phyloP scores from a whole-genome alignment of 768 basidiomycete species.

The Auricularia sp. region DNA sequence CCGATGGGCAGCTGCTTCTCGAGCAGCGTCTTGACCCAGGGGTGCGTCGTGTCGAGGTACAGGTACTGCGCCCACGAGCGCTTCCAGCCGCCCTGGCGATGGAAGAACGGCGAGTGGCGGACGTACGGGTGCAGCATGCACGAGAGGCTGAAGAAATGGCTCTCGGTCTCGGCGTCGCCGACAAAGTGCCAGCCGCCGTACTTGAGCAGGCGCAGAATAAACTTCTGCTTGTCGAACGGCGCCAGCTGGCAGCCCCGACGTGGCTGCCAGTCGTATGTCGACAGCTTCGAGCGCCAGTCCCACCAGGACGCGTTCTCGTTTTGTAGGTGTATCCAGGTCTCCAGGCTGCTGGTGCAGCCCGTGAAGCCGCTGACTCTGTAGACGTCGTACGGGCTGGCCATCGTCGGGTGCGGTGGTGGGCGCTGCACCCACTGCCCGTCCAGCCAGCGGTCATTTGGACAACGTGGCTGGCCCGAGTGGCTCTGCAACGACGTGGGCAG shows the following conservation, averaged over 20 bases:
- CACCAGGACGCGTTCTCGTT: constrained; percentile 35
- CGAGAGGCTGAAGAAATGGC: constrained; percentile 64
- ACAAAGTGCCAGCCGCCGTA: constrained; percentile 62
- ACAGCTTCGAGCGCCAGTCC: constrained; percentile 32
- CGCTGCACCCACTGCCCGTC: neutral
- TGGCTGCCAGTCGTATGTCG: constrained; percentile 46
- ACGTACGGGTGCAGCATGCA: constrained; percentile 60
- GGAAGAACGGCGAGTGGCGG: constrained; percentile 42
- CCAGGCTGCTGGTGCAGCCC: constrained; percentile 53
- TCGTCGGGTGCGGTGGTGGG: constrained; percentile 17
- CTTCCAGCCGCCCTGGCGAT: constrained; percentile 21
- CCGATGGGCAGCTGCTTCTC: constrained; percentile 31
- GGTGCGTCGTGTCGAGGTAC: constrained; percentile 50
- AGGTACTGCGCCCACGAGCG: constrained; percentile 56
- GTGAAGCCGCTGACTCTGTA: constrained; percentile 43
- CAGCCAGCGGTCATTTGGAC: neutral
- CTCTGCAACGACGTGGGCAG: no score
- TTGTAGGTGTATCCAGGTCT: constrained; percentile 54
- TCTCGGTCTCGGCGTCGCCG: constrained; percentile 54
- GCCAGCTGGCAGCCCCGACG: constrained; percentile 31
- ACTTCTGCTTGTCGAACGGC: constrained; percentile 29
- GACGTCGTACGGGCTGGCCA: constrained; percentile 33
- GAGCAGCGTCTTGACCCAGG: constrained; percentile 29
- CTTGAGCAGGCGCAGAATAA: constrained; percentile 51
- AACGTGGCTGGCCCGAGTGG: neutral